These are phyloP conservation scores for Nicotiana sylvestris DNA, from an alignment of 257 asterid genomes.

Conservation along the genomic window DNA sequence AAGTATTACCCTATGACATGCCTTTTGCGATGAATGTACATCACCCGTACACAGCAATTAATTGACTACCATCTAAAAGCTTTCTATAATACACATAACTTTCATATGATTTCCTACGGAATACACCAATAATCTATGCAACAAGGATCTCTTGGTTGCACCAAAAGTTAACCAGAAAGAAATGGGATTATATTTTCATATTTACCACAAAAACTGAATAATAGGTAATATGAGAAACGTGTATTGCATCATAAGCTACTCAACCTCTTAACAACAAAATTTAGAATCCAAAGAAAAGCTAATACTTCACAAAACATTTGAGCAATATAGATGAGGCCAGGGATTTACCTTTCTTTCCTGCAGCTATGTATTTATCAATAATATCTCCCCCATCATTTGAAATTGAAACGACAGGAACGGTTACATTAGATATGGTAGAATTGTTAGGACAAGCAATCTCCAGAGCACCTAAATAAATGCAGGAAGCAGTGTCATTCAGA, in stretches of 20 bases:
- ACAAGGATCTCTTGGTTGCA: not conserved
- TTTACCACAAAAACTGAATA: not conserved
- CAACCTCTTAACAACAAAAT: constrained; percentile 1
- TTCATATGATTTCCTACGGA: not conserved
- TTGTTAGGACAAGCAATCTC: constrained; percentile 80
- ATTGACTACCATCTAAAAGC: constrained; percentile 8
- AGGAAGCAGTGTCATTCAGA: constrained; percentile 23
- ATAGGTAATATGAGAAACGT: not conserved
- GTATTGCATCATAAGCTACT: not conserved
- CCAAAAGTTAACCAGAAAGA: not conserved
- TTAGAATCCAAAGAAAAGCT: constrained; percentile 5
- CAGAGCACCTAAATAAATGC: constrained; percentile 51
- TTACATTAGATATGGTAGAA: constrained; percentile 45
- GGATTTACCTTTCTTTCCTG: constrained; percentile 51
- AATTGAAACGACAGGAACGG: constrained; percentile 73
- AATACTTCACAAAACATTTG: not conserved
- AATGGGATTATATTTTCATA: not conserved
- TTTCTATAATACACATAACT: not conserved
- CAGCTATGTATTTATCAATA: constrained; percentile 50
- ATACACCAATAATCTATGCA: not conserved
- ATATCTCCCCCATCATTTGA: constrained; percentile 76
- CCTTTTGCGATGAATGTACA: not conserved
- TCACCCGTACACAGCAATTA: not conserved
- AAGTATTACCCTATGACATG: not conserved
- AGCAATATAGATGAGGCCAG: not conserved